phyloP scores from a whole-genome alignment of 176 grass and related monocot genomes.

The Elymus sibiricus region DNA sequence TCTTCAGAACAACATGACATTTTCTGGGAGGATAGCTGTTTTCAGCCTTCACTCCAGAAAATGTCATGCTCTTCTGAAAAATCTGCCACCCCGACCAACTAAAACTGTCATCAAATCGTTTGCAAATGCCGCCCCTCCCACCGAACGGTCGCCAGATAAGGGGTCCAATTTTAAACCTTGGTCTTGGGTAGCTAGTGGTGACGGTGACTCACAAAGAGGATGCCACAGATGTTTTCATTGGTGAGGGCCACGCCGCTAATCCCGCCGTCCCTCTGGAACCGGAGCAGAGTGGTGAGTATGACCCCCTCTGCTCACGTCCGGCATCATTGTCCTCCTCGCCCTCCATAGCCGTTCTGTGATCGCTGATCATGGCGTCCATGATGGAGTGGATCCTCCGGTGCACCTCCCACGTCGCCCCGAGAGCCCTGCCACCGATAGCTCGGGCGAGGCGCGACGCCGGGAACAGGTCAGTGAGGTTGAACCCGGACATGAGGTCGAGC shows the following conservation, averaged over 20 bases:
- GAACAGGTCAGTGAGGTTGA: conserved; percentile 39
- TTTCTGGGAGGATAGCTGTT: no score
- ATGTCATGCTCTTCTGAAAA: no score
- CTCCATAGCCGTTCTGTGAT: neutral
- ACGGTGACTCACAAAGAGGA: neutral
- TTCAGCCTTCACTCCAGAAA: no score
- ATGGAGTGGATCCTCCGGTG: neutral
- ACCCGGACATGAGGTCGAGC: conserved; percentile 12
- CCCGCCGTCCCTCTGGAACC: neutral
- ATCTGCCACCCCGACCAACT: no score
- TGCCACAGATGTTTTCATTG: neutral
- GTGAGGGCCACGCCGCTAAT: neutral
- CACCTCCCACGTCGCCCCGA: neutral
- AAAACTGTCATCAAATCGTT: no score
- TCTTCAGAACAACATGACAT: no score
- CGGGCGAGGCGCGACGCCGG: conserved; percentile 4
- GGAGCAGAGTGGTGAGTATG: neutral
- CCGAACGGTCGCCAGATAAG: no score
- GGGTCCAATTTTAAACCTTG: no score
- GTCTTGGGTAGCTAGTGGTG: neutral
- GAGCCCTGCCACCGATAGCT: neutral
- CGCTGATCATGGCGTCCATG: conserved; percentile 3
- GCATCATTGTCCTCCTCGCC: neutral
- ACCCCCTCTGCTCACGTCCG: neutral
- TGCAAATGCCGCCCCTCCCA: no score